These are phyloP conservation scores for Quercus alba DNA, from an alignment of 306 rosid genomes.

Conservation along the genomic window DNA sequence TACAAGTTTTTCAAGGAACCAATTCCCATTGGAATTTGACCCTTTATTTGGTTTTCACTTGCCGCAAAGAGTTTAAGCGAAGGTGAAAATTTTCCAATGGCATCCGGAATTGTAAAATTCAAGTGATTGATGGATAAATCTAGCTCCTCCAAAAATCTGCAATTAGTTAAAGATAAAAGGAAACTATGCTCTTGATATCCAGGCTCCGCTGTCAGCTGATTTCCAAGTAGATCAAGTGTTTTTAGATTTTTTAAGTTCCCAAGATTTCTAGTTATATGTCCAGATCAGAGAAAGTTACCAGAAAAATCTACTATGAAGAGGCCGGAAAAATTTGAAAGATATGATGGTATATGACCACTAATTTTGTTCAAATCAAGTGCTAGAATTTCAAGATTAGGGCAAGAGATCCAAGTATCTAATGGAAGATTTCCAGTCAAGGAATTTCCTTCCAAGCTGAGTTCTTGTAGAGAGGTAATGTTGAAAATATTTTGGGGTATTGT, in stretches of 20 bases:
- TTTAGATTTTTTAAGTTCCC: neutral
- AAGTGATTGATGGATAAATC: neutral
- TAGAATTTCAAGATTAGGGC: neutral
- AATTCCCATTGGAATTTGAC: too few species aligned
- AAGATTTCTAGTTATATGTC: neutral
- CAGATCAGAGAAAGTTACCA: neutral
- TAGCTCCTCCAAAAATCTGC: neutral
- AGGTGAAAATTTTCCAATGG: neutral
- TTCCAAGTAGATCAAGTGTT: neutral
- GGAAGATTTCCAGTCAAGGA: neutral
- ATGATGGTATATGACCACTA: neutral
- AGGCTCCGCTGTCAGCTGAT: neutral
- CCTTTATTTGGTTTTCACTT: too few species aligned
- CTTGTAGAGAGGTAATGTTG: neutral
- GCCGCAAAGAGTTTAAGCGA: neutral
- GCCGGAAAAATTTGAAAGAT: neutral
- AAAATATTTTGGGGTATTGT: neutral
- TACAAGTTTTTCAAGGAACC: too few species aligned
- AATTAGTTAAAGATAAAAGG: neutral
- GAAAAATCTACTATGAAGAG: accelerated
- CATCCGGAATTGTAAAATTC: neutral
- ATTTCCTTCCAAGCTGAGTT: accelerated
- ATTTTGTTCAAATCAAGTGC: accelerated
- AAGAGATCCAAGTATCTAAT: neutral
- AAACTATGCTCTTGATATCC: neutral